These are phyloP conservation scores for Gryganskiella cystojenkinii DNA, from an alignment of 192 early-diverging fungal species.

Conservation along the genomic window DNA sequence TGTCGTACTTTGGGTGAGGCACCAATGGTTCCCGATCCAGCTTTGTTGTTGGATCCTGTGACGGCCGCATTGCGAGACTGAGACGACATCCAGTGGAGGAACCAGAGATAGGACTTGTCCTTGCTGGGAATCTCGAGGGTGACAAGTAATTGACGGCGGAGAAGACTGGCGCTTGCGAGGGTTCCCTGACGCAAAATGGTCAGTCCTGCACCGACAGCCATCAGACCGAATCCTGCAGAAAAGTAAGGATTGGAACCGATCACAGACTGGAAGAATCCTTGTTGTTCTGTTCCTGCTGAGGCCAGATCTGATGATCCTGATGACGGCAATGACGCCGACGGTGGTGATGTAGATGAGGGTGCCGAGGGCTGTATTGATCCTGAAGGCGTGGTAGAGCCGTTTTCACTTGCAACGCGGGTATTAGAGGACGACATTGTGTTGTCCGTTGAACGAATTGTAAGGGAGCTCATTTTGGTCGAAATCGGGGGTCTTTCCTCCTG, in stretches of 20 bases:
- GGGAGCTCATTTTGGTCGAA: neutral
- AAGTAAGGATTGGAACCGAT: constrained; percentile 86
- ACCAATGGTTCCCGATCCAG: constrained; percentile 11
- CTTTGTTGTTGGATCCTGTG: constrained; percentile 12
- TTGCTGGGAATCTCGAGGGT: constrained; percentile 95
- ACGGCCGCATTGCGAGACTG: constrained; percentile 52
- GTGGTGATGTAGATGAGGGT: neutral
- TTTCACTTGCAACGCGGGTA: neutral
- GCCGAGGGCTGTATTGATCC: too few relatives aligned
- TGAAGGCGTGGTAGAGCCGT: too few relatives aligned
- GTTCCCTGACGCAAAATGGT: constrained; percentile 81
- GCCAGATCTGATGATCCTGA: neutral
- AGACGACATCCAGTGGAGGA: constrained; percentile 91
- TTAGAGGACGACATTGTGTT: neutral
- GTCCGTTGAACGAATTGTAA: too few relatives aligned
- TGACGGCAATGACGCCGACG: neutral
- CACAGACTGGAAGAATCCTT: constrained; percentile 25
- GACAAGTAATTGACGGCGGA: constrained; percentile 84
- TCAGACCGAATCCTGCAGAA: constrained; percentile 92
- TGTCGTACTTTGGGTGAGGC: constrained; percentile 2
- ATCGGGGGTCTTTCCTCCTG: neutral
- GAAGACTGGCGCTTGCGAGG: constrained; percentile 71
- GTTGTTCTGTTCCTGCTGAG: constrained; percentile 12
- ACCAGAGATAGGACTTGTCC: constrained; percentile 94
- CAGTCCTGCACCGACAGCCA: constrained; percentile 88